A percentile compares a stretch with the other conserved stretches of the same genome.
phyloP scores from a whole-genome alignment of 108 stramenopile genomes.

The Skeletonema potamos region DNA sequence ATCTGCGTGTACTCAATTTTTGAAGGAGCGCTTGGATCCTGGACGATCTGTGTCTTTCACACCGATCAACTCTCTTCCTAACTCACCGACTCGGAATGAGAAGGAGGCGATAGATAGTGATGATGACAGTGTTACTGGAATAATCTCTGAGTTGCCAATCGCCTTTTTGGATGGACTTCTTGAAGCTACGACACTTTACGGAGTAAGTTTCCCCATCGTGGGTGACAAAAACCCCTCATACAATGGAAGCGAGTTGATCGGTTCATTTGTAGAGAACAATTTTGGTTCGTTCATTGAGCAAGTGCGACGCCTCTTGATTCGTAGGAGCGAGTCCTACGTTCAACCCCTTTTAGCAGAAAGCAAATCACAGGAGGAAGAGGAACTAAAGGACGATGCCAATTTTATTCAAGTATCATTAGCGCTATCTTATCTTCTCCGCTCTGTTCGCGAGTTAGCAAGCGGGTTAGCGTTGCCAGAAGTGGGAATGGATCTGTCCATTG shows the following conservation, averaged over 20 bases:
- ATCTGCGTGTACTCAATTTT: constrained; percentile 52
- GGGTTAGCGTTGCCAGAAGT: constrained; percentile 74
- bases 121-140: background rate
- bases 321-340: constrained; percentile 10
- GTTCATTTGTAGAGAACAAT: constrained; percentile 57
- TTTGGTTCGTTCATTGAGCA: constrained; percentile 69
- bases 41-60: constrained; percentile 4
- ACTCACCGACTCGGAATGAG: constrained; percentile 1
- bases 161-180: constrained; percentile 72
- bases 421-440: constrained; percentile 52
- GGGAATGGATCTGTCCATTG: constrained; percentile 56
- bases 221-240: background rate
- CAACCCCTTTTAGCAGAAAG: constrained; percentile 10
- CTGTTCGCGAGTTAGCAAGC: constrained; percentile 74
- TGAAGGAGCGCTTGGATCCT: constrained; percentile 51
- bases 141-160: constrained; percentile 47
- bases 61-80: constrained; percentile 2
- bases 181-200: constrained; percentile 72
- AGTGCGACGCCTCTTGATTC: constrained; percentile 47
- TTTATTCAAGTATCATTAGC: constrained; percentile 62
- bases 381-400: constrained; percentile 52
- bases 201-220: constrained; percentile 50
- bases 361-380: constrained; percentile 51
- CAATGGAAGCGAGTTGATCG: constrained; percentile 35
- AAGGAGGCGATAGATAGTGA: background rate